Conservation (phyloP, 192 early-diverging fungal genomes). For the Backusella liffmaniae region DNA sequence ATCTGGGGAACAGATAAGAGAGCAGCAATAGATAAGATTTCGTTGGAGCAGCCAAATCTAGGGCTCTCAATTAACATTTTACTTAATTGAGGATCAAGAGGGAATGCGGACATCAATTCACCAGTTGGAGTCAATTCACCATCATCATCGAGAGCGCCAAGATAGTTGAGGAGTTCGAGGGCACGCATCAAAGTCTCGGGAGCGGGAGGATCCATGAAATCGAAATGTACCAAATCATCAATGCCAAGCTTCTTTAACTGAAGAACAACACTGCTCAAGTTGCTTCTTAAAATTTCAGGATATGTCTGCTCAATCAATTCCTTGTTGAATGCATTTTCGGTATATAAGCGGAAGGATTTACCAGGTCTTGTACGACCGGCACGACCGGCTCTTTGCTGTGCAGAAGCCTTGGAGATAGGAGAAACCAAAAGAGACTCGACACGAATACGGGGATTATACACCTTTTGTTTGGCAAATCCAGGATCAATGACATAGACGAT, state of each 20-base stretch:
- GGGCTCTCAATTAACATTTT: constrained; percentile 91
- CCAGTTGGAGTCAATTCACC: constrained; percentile 88
- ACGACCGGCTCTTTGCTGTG: constrained; percentile 96
- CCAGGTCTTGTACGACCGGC: constrained; percentile 98
- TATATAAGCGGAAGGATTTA: constrained; percentile 97
- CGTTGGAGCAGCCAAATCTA: constrained; percentile 86
- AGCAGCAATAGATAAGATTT: constrained; percentile 92
- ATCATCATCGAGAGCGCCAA: constrained; percentile 94
- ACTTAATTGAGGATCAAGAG: constrained; percentile 93
- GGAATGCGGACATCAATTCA: constrained; percentile 91
- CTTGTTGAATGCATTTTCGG: constrained; percentile 91
- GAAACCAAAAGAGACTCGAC: constrained; percentile 94
- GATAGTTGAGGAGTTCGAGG: constrained; percentile 91
- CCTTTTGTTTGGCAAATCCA: constrained; percentile 99
- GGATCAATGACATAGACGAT: constrained; percentile 99
- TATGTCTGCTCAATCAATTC: constrained; percentile 97
- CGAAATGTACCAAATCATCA: constrained; percentile 97
- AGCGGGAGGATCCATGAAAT: constrained; percentile 99
- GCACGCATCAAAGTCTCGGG: constrained; percentile 99
- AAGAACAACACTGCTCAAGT: constrained; percentile 93
- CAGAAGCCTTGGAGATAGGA: constrained; percentile 93
- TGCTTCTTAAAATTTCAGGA: constrained; percentile 97
- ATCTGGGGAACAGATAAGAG: constrained; percentile 89
- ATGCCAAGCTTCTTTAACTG: constrained; percentile 98
- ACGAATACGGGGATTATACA: constrained; percentile 96